phyloP scores from a whole-genome alignment of 2,329 filamentous ascomycete species.

The Diaporthe longicolla region DNA sequence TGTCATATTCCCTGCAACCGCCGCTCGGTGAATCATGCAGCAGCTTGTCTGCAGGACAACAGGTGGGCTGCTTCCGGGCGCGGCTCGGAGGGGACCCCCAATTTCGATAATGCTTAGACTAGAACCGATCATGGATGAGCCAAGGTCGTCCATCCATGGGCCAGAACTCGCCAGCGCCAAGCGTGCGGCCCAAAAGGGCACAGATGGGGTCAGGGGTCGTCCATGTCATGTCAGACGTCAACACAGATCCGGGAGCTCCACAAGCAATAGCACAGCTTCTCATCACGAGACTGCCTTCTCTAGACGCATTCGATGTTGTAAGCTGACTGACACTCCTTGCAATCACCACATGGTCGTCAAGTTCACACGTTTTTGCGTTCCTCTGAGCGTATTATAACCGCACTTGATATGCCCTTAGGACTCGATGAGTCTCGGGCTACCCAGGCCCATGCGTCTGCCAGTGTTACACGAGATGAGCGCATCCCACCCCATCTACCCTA shows the following conservation, averaged over 20 bases:
- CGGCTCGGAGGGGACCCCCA: conserved; percentile 23
- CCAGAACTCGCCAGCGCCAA: conserved; percentile 18
- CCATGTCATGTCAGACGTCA: conserved; percentile 34
- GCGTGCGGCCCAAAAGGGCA: conserved; percentile 16
- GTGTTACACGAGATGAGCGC: conserved; percentile 21
- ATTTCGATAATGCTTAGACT: conserved; percentile 17
- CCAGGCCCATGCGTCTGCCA: neutral
- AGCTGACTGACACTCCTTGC: conserved; percentile 18
- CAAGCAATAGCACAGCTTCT: conserved; percentile 8
- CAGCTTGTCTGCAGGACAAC: neutral
- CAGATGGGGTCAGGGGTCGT: conserved; percentile 31
- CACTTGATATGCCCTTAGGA: neutral
- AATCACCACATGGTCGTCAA: neutral
- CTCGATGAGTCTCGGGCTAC: neutral
- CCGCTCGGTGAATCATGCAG: conserved; percentile 26
- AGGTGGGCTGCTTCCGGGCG: conserved; percentile 14
- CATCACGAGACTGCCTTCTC: conserved; percentile 14
- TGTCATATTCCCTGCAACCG: conserved; percentile 33
- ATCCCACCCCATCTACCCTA: conserved; percentile 12
- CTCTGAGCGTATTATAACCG: neutral
- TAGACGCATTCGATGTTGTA: conserved; percentile 8
- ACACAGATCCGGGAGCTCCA: conserved; percentile 27
- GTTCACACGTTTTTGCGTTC: neutral
- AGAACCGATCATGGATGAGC: conserved; percentile 28
- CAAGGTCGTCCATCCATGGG: conserved; percentile 19